phyloP scores from a whole-genome alignment of 371 early-diverging fungal genomes.

The Lichtheimia ramosa region DNA sequence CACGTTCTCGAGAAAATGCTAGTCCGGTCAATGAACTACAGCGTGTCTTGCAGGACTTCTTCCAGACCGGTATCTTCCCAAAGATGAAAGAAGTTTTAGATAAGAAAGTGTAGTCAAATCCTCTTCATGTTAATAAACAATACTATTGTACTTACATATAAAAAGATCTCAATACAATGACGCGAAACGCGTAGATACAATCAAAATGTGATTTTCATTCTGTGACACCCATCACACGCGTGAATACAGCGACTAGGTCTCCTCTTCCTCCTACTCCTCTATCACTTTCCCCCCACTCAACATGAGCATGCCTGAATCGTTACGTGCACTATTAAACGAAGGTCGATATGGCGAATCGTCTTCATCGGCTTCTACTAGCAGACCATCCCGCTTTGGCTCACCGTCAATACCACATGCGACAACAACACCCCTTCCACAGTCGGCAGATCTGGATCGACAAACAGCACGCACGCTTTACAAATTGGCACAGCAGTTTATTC shows the following conservation, averaged over 20 bases:
- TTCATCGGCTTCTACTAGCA: not conserved
- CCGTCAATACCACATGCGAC: slow-evolving; percentile 3
- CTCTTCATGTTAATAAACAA: too few species aligned
- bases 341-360: not conserved
- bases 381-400: not conserved
- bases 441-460: slow-evolving; percentile 16
- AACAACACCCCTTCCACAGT: not conserved
- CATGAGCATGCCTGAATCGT: slow-evolving; percentile 17
- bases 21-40: slow-evolving; percentile 10
- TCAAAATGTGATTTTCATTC: not conserved
- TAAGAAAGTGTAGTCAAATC: not conserved
- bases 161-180: too few species aligned
- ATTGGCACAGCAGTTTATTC: slow-evolving; percentile 10
- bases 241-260: too few species aligned
- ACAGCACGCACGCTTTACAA: slow-evolving; percentile 14
- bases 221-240: too few species aligned
- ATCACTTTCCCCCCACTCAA: not conserved
- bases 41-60: slow-evolving; percentile 13
- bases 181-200: not conserved
- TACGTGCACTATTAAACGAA: slow-evolving; percentile 12
- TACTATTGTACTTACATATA: too few species aligned
- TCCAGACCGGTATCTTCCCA: slow-evolving; percentile 8
- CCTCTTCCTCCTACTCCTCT: not conserved
- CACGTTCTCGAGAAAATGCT: slow-evolving; percentile 16
- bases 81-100: slow-evolving; percentile 10